phyloP scores from a whole-genome alignment of 345 rosid genomes.

The Triadica sebifera region DNA sequence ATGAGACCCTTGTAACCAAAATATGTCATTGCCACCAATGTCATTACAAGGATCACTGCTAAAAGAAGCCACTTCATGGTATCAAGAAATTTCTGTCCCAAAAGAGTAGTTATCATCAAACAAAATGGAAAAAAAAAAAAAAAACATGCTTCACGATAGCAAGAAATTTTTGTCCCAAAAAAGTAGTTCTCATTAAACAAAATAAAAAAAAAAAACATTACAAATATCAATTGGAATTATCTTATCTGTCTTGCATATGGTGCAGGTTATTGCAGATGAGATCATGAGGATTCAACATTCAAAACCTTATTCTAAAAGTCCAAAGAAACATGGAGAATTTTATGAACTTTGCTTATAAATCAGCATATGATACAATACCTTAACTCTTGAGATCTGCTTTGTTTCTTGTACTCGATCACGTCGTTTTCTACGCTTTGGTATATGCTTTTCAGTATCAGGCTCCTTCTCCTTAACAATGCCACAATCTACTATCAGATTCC shows the following conservation, averaged over 20 bases:
- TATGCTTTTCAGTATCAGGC: constrained; percentile 38
- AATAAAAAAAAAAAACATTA: too few relatives aligned
- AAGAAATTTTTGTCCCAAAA: not conserved
- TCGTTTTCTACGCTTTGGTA: constrained; percentile 61
- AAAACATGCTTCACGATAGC: not conserved
- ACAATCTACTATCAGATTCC: constrained; percentile 8
- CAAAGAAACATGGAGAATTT: too few relatives aligned
- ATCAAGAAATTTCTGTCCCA: constrained; percentile 51
- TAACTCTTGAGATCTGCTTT: constrained; percentile 46
- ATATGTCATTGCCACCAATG: constrained; percentile 41
- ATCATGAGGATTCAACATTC: too few relatives aligned
- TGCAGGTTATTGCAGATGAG: too few relatives aligned
- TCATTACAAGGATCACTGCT: constrained; percentile 29
- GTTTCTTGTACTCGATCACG: constrained; percentile 55
- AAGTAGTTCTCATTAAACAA: not conserved
- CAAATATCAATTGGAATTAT: not conserved
- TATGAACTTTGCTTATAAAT: not conserved
- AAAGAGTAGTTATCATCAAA: constrained; percentile 7
- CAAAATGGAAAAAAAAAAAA: not conserved
- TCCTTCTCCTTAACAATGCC: constrained; percentile 54
- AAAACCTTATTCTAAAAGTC: too few relatives aligned
- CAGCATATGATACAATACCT: constrained; percentile 39
- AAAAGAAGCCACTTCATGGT: constrained; percentile 46
- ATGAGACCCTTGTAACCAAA: constrained; percentile 80
- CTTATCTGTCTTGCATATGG: too few relatives aligned